Percentiles rank a stretch among this genome's conserved stretches.
phyloP scores from a whole-genome alignment of 768 basidiomycete genomes.

The Tylopilus rubrobrunneus region DNA sequence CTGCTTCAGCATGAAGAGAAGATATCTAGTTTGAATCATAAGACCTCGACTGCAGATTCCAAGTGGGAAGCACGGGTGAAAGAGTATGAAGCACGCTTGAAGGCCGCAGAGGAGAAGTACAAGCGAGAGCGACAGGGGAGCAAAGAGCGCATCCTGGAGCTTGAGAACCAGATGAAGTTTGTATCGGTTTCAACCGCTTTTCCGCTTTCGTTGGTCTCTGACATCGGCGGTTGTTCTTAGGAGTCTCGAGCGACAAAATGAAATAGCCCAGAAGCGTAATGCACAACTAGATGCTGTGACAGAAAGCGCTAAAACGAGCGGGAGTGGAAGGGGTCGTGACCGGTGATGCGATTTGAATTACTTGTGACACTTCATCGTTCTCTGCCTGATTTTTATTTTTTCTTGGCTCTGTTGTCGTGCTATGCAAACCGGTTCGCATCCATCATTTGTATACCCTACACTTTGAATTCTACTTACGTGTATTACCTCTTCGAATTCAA shows the following conservation, averaged over 20 bases:
- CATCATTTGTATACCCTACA: constrained; percentile 17
- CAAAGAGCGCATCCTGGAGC: constrained; percentile 77
- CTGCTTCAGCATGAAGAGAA: constrained; percentile 81
- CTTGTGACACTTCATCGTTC: background rate
- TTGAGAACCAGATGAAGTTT: constrained; percentile 73
- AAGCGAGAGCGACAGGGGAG: constrained; percentile 92
- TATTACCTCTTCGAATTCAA: constrained; percentile 1
- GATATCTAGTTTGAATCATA: constrained; percentile 68
- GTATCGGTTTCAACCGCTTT: constrained; percentile 34
- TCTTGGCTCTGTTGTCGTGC: constrained; percentile 7
- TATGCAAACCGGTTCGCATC: constrained; percentile 7
- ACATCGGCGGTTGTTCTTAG: constrained; percentile 33
- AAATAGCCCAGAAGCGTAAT: constrained; percentile 71
- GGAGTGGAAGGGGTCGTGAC: constrained; percentile 17
- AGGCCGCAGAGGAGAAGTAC: constrained; percentile 84
- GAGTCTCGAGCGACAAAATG: constrained; percentile 72
- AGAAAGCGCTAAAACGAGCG: constrained; percentile 21
- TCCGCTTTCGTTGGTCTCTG: background rate
- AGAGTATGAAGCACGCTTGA: constrained; percentile 81
- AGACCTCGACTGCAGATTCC: constrained; percentile 65
- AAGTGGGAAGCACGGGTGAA: constrained; percentile 97
- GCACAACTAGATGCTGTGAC: constrained; percentile 33
- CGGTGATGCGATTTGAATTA: constrained; percentile 10
- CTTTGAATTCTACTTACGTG: background rate
- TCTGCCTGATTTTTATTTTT: background rate